phyloP scores from a whole-genome alignment of 257 asterid species.

The Penstemon barbatus region DNA sequence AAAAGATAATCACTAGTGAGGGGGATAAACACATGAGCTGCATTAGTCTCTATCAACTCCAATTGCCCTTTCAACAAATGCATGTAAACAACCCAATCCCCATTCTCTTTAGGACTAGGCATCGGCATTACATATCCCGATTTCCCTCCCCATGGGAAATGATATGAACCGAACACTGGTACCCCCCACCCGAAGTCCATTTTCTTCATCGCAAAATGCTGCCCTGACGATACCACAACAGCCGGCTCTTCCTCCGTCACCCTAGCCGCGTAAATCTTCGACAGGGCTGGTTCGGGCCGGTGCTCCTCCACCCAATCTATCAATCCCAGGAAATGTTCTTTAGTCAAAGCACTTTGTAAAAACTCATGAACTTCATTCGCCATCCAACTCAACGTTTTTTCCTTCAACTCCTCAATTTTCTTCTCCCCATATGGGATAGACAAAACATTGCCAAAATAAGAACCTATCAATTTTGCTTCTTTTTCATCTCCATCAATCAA shows the following conservation, averaged over 20 bases:
- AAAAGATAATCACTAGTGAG: slow-evolving; percentile 41
- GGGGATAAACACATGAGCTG: slow-evolving; percentile 46
- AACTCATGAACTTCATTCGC: slow-evolving; percentile 52
- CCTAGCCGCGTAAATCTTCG: slow-evolving; percentile 43
- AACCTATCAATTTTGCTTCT: neutral
- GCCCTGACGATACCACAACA: slow-evolving; percentile 64
- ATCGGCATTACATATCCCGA: slow-evolving; percentile 77
- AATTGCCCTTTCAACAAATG: slow-evolving; percentile 50
- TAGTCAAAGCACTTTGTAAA: slow-evolving; percentile 33
- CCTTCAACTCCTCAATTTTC: slow-evolving; percentile 37
- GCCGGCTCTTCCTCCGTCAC: slow-evolving; percentile 53
- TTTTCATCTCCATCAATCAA: slow-evolving; percentile 33
- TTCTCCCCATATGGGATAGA: slow-evolving; percentile 66
- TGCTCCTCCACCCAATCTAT: slow-evolving; percentile 74
- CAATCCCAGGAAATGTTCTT: slow-evolving; percentile 71
- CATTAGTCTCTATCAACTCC: slow-evolving; percentile 48
- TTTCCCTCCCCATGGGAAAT: slow-evolving; percentile 71
- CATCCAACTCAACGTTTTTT: slow-evolving; percentile 40
- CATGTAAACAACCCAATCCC: slow-evolving; percentile 80
- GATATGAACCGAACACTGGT: slow-evolving; percentile 58
- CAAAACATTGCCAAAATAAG: slow-evolving; percentile 64
- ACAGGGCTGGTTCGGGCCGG: slow-evolving; percentile 49
- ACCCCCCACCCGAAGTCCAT: slow-evolving; percentile 72
- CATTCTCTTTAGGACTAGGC: slow-evolving; percentile 61
- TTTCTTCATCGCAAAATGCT: slow-evolving; percentile 41